Conservation (phyloP, 2,329 filamentous ascomycete species). For the Phyllosticta capitalensis region DNA sequence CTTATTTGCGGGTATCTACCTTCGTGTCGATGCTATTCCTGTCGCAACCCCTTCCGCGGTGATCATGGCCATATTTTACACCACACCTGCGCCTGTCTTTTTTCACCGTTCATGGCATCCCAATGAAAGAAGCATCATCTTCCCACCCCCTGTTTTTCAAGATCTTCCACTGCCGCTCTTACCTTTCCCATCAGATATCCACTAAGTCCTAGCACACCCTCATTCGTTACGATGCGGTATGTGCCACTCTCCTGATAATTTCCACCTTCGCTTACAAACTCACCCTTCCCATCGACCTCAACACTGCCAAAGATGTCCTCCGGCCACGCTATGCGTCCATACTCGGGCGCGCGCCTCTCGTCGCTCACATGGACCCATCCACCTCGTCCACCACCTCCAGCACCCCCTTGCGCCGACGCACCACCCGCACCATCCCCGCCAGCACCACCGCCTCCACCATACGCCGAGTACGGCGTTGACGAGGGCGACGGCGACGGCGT, state of each 20-base stretch:
- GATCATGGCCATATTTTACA: not conserved
- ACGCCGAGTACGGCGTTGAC: not conserved
- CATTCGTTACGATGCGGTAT: constrained; percentile 51
- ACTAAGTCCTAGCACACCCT: constrained; percentile 46
- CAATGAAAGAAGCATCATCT: not conserved
- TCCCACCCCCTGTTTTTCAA: constrained; percentile 16
- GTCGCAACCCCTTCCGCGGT: too few relatives aligned
- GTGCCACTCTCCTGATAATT: constrained; percentile 53
- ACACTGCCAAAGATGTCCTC: constrained; percentile 59
- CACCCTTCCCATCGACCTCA: constrained; percentile 49
- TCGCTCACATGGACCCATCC: constrained; percentile 58
- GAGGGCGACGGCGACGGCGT: constrained; percentile 24
- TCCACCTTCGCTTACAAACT: constrained; percentile 47
- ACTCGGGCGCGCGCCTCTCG: constrained; percentile 50
- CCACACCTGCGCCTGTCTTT: not conserved
- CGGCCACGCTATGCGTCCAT: constrained; percentile 54
- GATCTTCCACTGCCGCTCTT: constrained; percentile 33
- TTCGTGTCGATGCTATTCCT: too few relatives aligned
- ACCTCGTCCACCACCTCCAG: constrained; percentile 47
- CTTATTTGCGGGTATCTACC: too few relatives aligned
- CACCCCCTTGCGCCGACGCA: constrained; percentile 49
- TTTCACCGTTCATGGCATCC: not conserved
- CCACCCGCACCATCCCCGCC: constrained; percentile 47
- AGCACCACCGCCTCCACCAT: constrained; percentile 36
- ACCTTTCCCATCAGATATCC: constrained; percentile 42